Evolutionary conservation across 305 asterid genomes (phyloP), one percentile per base, ranked within the genome.

Genomic region (Fraxinus sp.): DNA sequence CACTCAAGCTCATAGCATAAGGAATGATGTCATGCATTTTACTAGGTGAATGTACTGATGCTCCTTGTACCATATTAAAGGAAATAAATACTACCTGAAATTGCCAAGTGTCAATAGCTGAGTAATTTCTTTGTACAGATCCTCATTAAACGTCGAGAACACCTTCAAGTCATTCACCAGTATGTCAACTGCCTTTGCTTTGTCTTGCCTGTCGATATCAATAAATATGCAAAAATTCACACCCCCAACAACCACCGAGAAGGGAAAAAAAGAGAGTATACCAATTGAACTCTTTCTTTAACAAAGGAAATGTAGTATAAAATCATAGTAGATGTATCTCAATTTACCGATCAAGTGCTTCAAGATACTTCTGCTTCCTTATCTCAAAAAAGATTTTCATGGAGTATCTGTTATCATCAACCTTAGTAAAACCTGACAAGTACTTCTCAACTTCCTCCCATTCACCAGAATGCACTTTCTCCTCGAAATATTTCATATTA

Each of bases 371-470:
- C 90, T 93, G 97, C 88, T 93, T 93, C 83, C 96, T 87, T 77
- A 92, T 91, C 78, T 93, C 97, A 26, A 93, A 93, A 85, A 91
- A 93, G 78, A 93, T 93, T 92, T 93, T 93, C 97, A 93, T 93
- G 2, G 97, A 93, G 89, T 93, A 93, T 87, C 97, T 85, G 82
- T 93, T 93, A 83, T 93, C 97, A 66, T 93, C 97, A 55, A 93
- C 97, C 85, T 93, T 93, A 8, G 97, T 93, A 84, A 91, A 93
- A 72, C 97, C 96, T 39, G 97, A 93, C 80, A 93, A 88, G 87
- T 93, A 93, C 75, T 92, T 93, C 94, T 93, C 97, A 74, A 93
- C 95, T 79, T 93, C 97, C 0, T 93, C 96, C 97, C 97, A 93
- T 83, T 93, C 97, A 80, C 97, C 97, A 9, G 94, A 93, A 82